Base-by-base conservation (phyloP, 2,329 filamentous ascomycete genomes). In the Sporothrix schenckii region DNA sequence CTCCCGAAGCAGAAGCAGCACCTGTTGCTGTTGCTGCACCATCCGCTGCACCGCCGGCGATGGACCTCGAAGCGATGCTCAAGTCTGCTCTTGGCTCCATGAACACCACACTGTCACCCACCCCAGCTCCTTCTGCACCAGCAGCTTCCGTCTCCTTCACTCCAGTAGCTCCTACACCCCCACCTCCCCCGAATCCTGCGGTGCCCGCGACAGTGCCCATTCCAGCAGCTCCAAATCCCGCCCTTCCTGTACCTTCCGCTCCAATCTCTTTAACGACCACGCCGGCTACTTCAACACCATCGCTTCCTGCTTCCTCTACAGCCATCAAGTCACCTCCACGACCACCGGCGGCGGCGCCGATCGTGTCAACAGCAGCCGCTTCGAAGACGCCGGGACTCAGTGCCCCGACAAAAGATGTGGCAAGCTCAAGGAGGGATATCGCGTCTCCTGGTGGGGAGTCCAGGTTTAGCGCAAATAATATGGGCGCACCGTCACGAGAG, bases 21-120 rank as follows among this genome's bases (percentile, higher is more conserved):
- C 44, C 58, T 24, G 3, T 53, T 4, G 54, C 53, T 39, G 39
- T 44, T 21, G 13, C 44, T 13, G 11, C 50, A 1, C 34, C 34
- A 58, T 21, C 11, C 7, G 27, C 50, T 6, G 10, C 60, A 21
- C 49, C 49, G 52, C 63, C 53, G 10, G 44, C 44, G 6, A 72
- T 74, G 56, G 77, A 79, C 67, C 72, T 79, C n/a, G 77, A 73
- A 0, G 75, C 74, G 27, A 75, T 78, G 72, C 72, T 79, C 24
- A 74, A 76, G 72, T 74, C 74, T 54, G 78, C 77, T 4, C 74
- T 79, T 24, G 77, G 75, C 19, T 73, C 72, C 1, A 73, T 76
- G 53, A 75, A 66, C 47, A 66, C 27, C 10, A 11, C 53, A 3
- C 34, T 27, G 39, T 13, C 27, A 24, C n/a, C 39, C 4, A 39